These are phyloP conservation scores for Heritiera fomes DNA, from an alignment of 345 rosid species.

Conservation along the genomic window DNA sequence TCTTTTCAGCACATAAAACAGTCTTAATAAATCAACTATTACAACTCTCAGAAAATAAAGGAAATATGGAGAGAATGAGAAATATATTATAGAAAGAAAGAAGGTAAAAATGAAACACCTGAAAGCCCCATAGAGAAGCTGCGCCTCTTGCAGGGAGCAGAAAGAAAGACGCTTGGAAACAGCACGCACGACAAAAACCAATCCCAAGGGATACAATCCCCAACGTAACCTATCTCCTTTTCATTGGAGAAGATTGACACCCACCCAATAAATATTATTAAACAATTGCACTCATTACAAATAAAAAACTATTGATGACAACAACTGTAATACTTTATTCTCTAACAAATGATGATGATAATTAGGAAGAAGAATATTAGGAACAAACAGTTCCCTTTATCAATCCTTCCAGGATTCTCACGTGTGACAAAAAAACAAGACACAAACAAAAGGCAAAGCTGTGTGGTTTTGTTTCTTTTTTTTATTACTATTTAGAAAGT, in stretches of 20 bases:
- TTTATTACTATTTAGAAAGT: background rate
- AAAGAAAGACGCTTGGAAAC: constrained; percentile 38
- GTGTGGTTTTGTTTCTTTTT: background rate
- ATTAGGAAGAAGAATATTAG: constrained; percentile 18
- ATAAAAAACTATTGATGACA: constrained; percentile 29
- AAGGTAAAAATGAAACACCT: constrained; percentile 28
- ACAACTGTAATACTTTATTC: constrained; percentile 36
- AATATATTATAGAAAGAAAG: background rate
- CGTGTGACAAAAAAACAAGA: background rate
- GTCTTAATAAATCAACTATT: constrained; percentile 36
- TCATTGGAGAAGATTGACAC: constrained; percentile 54
- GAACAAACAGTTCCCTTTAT: constrained; percentile 18
- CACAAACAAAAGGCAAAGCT: background rate
- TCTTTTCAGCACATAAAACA: constrained; percentile 23
- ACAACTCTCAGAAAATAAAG: constrained; percentile 27
- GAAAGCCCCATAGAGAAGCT: constrained; percentile 30
- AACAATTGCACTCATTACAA: constrained; percentile 30
- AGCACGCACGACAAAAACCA: constrained; percentile 43
- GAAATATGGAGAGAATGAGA: background rate
- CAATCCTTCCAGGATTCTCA: constrained; percentile 27
- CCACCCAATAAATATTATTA: constrained; percentile 38
- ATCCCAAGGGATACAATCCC: constrained; percentile 53
- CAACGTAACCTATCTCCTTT: constrained; percentile 53
- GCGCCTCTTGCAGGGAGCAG: constrained; percentile 46
- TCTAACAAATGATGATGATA: constrained; percentile 14